Conservation (phyloP, 2,329 filamentous ascomycete species). For the Metarhizium rileyi region DNA sequence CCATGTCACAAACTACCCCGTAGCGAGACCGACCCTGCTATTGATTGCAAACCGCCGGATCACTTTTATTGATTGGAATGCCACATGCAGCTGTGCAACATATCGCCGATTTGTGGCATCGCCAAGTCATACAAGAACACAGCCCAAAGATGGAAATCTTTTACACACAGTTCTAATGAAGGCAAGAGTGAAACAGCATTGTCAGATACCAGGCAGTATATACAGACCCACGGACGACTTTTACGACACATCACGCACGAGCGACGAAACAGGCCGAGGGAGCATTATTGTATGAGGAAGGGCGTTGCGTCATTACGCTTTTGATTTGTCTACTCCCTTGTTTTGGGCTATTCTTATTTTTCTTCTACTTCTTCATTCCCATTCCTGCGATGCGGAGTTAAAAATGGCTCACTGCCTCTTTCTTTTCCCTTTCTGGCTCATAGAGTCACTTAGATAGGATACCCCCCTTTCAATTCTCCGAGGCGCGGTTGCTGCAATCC, state of each 20-base stretch:
- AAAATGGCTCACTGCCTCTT: conserved; percentile 13
- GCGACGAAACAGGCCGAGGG: conserved; percentile 9
- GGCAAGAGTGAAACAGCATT: conserved; percentile 5
- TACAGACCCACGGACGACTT: conserved; percentile 2
- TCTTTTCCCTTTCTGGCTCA: neutral
- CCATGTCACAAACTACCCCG: conserved; percentile 32
- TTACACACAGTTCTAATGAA: neutral
- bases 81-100: neutral
- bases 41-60: no score
- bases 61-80: neutral
- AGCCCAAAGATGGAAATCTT: neutral
- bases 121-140: neutral
- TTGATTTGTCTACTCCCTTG: neutral
- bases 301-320: conserved; percentile 1
- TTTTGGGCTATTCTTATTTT: neutral
- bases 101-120: neutral
- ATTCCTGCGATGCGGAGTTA: conserved; percentile 5
- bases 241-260: conserved; percentile 3
- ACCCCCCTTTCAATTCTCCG: conserved; percentile 21
- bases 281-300: conserved; percentile 17
- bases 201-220: neutral
- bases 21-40: conserved; percentile 1
- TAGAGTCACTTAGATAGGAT: conserved; percentile 27
- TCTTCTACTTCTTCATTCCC: neutral
- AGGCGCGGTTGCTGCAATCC: neutral